Conservation (phyloP, 257 asterid genomes). For the Leptodermis oblonga region DNA sequence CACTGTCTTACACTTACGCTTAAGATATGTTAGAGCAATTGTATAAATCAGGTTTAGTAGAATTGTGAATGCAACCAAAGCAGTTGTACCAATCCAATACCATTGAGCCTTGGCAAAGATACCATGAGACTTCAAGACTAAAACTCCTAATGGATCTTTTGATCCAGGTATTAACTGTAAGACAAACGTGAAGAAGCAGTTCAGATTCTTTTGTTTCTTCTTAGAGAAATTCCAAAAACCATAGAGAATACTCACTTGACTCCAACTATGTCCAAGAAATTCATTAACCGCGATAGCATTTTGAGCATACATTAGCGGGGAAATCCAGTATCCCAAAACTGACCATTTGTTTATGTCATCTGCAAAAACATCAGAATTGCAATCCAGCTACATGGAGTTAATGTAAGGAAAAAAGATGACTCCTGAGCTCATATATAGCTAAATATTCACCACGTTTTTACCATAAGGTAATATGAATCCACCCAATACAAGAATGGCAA, state of each 20-base stretch:
- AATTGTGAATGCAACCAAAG: slow-evolving; percentile 26
- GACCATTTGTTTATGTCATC: slow-evolving; percentile 47
- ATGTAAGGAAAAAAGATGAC: no score
- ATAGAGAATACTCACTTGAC: slow-evolving; percentile 11
- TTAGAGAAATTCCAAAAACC: not conserved
- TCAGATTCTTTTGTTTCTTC: not conserved
- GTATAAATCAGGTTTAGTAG: slow-evolving; percentile 25
- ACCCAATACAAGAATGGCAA: not conserved
- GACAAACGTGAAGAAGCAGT: not conserved
- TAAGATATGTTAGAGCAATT: slow-evolving; percentile 43
- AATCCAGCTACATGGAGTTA: not conserved
- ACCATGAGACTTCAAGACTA: slow-evolving; percentile 28
- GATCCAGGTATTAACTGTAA: slow-evolving; percentile 24
- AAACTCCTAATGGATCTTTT: slow-evolving; percentile 22
- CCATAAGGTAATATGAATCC: not conserved
- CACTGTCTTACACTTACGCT: slow-evolving; percentile 46
- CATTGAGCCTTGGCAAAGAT: slow-evolving; percentile 32
- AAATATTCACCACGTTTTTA: not conserved
- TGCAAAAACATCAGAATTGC: not conserved
- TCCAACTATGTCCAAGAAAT: slow-evolving; percentile 78
- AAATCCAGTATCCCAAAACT: slow-evolving; percentile 93
- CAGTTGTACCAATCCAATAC: slow-evolving; percentile 41
- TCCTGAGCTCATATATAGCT: slow-evolving; percentile 14
- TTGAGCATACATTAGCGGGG: slow-evolving; percentile 88
- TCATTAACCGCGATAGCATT: slow-evolving; percentile 85